Evolutionary conservation across 108 stramenopile species (phyloP).

Genomic region (Cyclotella sp.): DNA sequence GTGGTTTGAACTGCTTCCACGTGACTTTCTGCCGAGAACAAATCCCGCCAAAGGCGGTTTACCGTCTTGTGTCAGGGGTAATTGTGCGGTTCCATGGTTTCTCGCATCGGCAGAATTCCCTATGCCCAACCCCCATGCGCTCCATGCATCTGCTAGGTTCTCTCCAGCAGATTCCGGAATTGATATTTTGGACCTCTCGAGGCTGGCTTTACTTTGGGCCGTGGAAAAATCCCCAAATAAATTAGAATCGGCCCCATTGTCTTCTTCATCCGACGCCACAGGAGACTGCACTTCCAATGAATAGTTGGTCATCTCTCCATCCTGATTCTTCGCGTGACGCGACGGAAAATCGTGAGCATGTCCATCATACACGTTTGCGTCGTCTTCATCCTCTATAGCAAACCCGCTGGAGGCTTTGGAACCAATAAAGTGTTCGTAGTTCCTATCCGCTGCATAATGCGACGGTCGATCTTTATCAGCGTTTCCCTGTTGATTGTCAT

Average conservation of each 20-base stretch:
- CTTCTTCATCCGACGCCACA: constrained; percentile 52
- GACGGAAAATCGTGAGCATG: not conserved
- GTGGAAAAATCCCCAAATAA: constrained; percentile 14
- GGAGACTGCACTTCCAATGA: constrained; percentile 48
- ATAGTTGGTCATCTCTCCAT: constrained; percentile 25
- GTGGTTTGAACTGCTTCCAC: not conserved
- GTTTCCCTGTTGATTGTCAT: constrained; percentile 20
- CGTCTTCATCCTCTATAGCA: constrained; percentile 86
- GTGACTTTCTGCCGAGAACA: constrained; percentile 14
- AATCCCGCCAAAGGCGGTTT: constrained; percentile 50
- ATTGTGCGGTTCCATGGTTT: not conserved
- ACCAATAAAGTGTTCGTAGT: constrained; percentile 78
- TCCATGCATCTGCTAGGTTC: constrained; percentile 47
- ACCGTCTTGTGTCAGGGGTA: constrained; percentile 33
- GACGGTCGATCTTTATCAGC: constrained; percentile 15
- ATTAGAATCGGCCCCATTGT: constrained; percentile 12
- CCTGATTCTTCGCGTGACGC: not conserved
- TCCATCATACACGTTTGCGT: constrained; percentile 71
- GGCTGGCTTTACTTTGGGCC: not conserved
- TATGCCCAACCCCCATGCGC: constrained; percentile 42
- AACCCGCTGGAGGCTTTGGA: constrained; percentile 76
- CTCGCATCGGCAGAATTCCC: not conserved
- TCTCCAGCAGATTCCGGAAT: not conserved
- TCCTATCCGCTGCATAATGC: constrained; percentile 57
- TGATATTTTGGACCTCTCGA: not conserved